These are phyloP conservation scores for Komagataella phaffii DNA, from an alignment of 805 yeast species.

Conservation along the genomic window DNA sequence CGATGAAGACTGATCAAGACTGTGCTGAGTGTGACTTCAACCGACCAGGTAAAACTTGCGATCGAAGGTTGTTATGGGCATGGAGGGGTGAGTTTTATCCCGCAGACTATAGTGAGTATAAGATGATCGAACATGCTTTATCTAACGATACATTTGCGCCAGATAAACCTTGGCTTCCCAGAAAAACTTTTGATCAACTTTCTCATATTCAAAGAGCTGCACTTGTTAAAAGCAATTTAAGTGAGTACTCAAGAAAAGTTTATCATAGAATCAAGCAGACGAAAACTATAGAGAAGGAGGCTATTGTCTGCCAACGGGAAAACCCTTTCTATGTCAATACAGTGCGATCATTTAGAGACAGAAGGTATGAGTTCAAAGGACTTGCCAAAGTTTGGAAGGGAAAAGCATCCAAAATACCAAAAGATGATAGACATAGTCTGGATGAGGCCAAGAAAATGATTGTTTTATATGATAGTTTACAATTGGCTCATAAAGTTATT, in stretches of 20 bases:
- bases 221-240: slow-evolving; percentile 59
- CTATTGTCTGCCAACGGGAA: slow-evolving; percentile 93
- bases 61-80: slow-evolving; percentile 84
- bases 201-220: slow-evolving; percentile 66
- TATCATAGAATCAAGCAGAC: slow-evolving; percentile 73
- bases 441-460: slow-evolving; percentile 95
- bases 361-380: slow-evolving; percentile 92
- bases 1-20: slow-evolving; percentile 88
- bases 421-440: slow-evolving; percentile 40
- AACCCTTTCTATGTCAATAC: slow-evolving; percentile 95
- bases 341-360: slow-evolving; percentile 86
- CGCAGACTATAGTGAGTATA: slow-evolving; percentile 81
- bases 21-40: slow-evolving; percentile 98
- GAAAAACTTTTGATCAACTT: slow-evolving; percentile 62
- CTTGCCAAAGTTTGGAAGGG: slow-evolving; percentile 91
- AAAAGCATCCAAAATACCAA: slow-evolving; percentile 42
- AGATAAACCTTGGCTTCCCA: slow-evolving; percentile 38
- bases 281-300: slow-evolving; percentile 77
- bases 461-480: slow-evolving; percentile 86
- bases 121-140: slow-evolving; percentile 75
- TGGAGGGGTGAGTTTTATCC: slow-evolving; percentile 98
- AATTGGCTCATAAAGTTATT: slow-evolving; percentile 93
- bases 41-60: slow-evolving; percentile 89
- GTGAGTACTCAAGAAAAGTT: slow-evolving; percentile 76
- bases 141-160: slow-evolving; percentile 70